Percentiles rank a stretch among this genome's conserved stretches.
phyloP scores from a whole-genome alignment of 1,284 basidiomycete species.

The Peniophora sp. region DNA sequence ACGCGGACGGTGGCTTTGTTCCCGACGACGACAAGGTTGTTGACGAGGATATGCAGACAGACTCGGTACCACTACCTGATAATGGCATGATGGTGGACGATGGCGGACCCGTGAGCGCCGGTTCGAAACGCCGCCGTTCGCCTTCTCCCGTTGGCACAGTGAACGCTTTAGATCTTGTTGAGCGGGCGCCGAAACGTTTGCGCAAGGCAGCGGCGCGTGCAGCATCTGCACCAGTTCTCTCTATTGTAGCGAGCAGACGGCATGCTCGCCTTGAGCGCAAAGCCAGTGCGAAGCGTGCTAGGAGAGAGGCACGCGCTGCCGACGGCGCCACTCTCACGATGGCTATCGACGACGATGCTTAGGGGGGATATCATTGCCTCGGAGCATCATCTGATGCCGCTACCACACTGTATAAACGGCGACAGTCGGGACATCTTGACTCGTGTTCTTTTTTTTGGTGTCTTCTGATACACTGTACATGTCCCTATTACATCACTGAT shows the following conservation, averaged over 20 bases:
- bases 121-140: not conserved
- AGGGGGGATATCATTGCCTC: no score
- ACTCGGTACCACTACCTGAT: not conserved
- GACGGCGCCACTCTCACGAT: not conserved
- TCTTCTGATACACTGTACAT: no score
- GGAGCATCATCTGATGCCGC: no score
- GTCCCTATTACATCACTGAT: no score
- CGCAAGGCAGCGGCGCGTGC: not conserved
- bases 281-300: not conserved
- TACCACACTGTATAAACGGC: no score
- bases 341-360: not conserved
- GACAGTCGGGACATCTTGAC: no score
- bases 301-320: not conserved
- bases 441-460: no score
- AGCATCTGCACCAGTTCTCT: not conserved
- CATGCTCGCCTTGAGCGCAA: not conserved
- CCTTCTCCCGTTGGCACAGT: not conserved
- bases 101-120: not conserved
- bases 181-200: not conserved
- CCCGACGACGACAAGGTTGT: not conserved
- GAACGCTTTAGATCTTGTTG: not conserved
- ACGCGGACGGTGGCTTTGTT: not conserved
- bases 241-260: not conserved
- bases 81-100: not conserved
- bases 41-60: constrained; percentile 2